Base-by-base conservation (phyloP, 768 basidiomycete genomes). In the Leccinum uliginosum region DNA sequence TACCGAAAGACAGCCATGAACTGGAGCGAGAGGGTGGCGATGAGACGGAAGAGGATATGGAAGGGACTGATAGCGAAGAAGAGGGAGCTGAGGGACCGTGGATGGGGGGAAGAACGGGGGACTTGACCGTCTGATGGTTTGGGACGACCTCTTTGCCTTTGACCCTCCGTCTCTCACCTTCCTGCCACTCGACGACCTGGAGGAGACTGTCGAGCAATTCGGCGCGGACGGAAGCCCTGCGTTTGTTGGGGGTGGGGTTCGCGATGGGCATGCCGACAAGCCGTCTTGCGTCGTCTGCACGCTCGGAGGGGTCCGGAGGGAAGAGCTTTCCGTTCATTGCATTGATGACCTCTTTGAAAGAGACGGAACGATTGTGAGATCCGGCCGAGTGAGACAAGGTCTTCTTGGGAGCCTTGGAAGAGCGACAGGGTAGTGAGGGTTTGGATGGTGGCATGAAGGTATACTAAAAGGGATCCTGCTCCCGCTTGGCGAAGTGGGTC, bases 321-420 rank as follows among this genome's bases (percentile, higher is more conserved):
- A 86, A 86, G 19, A 86, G 73, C 5, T 76, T 73, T 5, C 85
- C 85, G 43, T 80, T 75, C 81, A 86, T 85, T 65, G 79, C 78
- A 46, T 66, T 66, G 45, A 83, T 69, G 50, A 86, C 84, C 34
- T 83, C 81, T 50, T 76, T 74, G 67, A 86, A 86, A 1, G 80
- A 68, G 11, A 86, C 78, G 7, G 75, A 62, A 21, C 74, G 73
- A 21, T 74, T 67, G 10, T 34, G 59, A 35, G 51, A 59, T 4
- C 55, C 61, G 23, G 68, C 23, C 1, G 67, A 58, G 24, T 46
- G 50, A 3, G 45, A 8, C 21, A 47, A 24, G 17, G 27, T 7
- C 45, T 58, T 60, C 51, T 62, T 65, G 43, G 40, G 15, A 3
- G 59, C 8, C 27, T 57, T 50, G 58, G 70, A 32, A 4, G 58